Conservation (phyloP, 768 basidiomycete genomes). For the Leccinum variicolor region DNA sequence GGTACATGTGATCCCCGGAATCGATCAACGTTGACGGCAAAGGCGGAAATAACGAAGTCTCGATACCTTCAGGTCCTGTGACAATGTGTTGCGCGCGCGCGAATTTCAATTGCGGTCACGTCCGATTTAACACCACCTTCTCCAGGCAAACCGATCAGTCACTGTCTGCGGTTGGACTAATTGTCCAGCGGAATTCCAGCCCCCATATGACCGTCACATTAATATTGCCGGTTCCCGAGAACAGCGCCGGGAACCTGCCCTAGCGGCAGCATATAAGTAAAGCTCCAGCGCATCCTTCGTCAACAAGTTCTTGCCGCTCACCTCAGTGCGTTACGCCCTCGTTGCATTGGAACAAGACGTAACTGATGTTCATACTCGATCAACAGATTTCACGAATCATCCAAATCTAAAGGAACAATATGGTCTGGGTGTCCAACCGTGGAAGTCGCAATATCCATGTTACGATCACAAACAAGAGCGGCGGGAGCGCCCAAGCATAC, state of each 20-base stretch:
- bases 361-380: background rate
- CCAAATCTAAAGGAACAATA: background rate
- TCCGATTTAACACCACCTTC: too few species aligned
- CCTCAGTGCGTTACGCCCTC: background rate
- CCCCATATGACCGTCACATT: too few species aligned
- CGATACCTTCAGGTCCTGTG: background rate
- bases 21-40: background rate
- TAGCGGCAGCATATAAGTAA: background rate
- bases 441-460: background rate
- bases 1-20: background rate
- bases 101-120: too few species aligned
- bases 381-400: background rate
- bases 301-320: background rate
- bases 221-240: background rate
- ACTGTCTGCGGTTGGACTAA: too few species aligned
- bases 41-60: background rate
- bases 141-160: too few species aligned
- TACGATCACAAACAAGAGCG: conserved; percentile 6
- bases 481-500: background rate
- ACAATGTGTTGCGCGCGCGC: too few species aligned
- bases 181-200: too few species aligned
- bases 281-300: background rate
- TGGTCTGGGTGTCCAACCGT: conserved; percentile 20
- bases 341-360: background rate
- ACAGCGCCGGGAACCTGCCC: too few species aligned